Conservation (phyloP, 2,329 filamentous ascomycete species). For the Colletotrichum salicis region DNA sequence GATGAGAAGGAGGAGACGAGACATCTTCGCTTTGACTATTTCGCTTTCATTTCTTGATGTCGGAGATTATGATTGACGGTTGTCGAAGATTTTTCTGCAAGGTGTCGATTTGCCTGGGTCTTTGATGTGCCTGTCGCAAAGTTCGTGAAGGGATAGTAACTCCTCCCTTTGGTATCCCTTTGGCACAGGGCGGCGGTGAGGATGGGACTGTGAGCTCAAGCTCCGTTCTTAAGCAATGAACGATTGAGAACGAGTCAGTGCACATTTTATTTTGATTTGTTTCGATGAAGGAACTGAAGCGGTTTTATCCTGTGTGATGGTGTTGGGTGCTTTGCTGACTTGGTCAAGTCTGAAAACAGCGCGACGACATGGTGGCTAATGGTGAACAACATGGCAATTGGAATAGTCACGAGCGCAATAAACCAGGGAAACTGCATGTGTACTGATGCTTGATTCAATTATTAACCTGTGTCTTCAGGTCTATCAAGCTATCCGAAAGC, state of each 20-base stretch:
- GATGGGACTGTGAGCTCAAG: neutral
- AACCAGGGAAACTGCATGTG: fast-evolving
- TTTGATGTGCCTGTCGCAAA: neutral
- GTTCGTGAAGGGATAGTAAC: constrained; percentile 2
- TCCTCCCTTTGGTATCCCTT: constrained; percentile 14
- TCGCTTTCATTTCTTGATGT: neutral
- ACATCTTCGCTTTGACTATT: neutral
- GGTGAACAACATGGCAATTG: too few relatives aligned
- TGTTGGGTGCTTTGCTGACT: neutral
- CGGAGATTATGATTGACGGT: neutral
- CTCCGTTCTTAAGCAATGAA: neutral
- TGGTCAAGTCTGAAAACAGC: neutral
- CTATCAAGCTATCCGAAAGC: neutral
- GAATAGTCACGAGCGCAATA: neutral
- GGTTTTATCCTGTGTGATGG: too few relatives aligned
- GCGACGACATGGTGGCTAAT: too few relatives aligned
- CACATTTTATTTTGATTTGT: neutral
- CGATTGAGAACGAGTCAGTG: neutral
- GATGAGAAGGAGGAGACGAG: neutral
- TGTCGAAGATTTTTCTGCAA: neutral
- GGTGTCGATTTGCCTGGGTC: too few relatives aligned
- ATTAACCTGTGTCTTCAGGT: neutral
- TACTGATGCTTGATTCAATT: neutral
- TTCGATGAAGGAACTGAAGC: too few relatives aligned
- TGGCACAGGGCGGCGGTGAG: neutral